These are phyloP conservation scores for Colletotrichum brevisporum DNA, from an alignment of 2,329 filamentous ascomycete species.

Conservation along the genomic window DNA sequence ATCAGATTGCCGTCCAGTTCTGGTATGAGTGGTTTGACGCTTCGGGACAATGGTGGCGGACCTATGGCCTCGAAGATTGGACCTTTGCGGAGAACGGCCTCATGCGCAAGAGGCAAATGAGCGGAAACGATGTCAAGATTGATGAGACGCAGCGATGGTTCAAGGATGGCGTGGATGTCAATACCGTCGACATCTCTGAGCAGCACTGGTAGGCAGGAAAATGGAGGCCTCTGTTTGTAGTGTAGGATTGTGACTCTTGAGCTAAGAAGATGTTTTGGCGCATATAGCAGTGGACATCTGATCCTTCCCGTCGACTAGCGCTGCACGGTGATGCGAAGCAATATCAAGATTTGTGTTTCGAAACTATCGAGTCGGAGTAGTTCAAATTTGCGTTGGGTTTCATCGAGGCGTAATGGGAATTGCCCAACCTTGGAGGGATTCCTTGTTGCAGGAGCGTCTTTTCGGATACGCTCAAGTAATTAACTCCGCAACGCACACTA, in stretches of 20 bases:
- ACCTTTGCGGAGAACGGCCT: slow-evolving; percentile 78
- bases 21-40: slow-evolving; percentile 88
- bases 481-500: too few species aligned
- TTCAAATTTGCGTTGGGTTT: not conserved
- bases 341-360: not conserved
- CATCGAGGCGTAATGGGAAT: not conserved
- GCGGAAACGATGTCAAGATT: slow-evolving; percentile 79
- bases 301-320: not conserved
- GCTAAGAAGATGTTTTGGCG: not conserved
- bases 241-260: not conserved
- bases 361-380: not conserved
- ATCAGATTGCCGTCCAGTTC: slow-evolving; percentile 85
- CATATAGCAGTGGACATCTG: not conserved
- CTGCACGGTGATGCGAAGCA: too few species aligned
- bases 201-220: slow-evolving; percentile 70
- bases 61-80: slow-evolving; percentile 87
- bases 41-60: slow-evolving; percentile 85
- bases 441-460: too few species aligned
- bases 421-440: not conserved
- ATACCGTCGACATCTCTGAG: slow-evolving; percentile 75
- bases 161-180: slow-evolving; percentile 77
- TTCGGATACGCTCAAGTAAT: too few species aligned
- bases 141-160: slow-evolving; percentile 77
- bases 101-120: slow-evolving; percentile 84
- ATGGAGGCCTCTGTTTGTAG: too few species aligned